Conservation (phyloP, 352 stramenopile genomes). For the Globisporangium camurandrum region DNA sequence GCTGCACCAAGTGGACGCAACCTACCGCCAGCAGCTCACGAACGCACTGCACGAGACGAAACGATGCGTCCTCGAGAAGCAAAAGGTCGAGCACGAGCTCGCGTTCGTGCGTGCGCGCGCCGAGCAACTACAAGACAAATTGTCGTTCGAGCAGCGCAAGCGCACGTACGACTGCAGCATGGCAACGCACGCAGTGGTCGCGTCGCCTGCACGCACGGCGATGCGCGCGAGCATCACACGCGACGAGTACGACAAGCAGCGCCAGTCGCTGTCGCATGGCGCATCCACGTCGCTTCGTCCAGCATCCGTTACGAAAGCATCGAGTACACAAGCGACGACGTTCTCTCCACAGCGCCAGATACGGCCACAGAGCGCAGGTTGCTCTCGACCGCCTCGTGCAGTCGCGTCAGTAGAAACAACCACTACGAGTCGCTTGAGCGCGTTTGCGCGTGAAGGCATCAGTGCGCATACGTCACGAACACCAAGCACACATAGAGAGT, state of each 20-base stretch:
- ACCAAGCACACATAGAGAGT: too few species aligned
- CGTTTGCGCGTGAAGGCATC: background rate
- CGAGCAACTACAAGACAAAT: slow-evolving; percentile 34
- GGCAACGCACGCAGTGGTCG: background rate
- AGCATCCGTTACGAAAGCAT: background rate
- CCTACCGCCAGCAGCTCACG: slow-evolving; percentile 22
- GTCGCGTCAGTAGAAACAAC: too few species aligned
- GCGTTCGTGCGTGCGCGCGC: slow-evolving; percentile 23
- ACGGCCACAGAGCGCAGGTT: slow-evolving; percentile 12
- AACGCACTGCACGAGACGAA: slow-evolving; percentile 38
- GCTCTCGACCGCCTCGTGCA: background rate
- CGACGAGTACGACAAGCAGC: slow-evolving; percentile 29
- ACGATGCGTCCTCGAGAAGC: slow-evolving; percentile 24
- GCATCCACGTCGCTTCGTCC: slow-evolving; percentile 9
- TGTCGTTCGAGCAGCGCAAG: slow-evolving; percentile 42
- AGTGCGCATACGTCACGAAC: too few species aligned
- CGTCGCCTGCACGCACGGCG: slow-evolving; percentile 15
- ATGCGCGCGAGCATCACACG: slow-evolving; percentile 24
- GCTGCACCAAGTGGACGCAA: slow-evolving; percentile 22
- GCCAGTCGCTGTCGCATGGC: slow-evolving; percentile 14
- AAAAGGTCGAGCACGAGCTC: slow-evolving; percentile 41
- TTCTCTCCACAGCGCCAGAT: background rate
- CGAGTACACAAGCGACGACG: background rate
- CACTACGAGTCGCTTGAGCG: background rate
- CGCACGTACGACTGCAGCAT: slow-evolving; percentile 42